phyloP scores from a whole-genome alignment of 257 asterid species.

The Solanum raphanifolium region DNA sequence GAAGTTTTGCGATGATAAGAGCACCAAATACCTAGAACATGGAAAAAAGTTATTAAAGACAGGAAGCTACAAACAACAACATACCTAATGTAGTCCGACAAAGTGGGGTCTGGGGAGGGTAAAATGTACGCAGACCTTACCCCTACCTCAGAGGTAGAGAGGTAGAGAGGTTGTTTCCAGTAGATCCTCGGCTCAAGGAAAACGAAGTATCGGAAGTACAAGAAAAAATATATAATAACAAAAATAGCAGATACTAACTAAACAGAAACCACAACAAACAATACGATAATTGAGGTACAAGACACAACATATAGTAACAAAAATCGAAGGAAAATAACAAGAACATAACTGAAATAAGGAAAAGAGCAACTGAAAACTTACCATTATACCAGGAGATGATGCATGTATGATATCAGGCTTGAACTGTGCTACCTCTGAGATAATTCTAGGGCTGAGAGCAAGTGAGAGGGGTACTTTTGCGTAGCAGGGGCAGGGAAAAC shows the following conservation, averaged over 20 bases:
- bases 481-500: constrained; percentile 95
- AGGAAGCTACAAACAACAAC: neutral
- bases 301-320: neutral
- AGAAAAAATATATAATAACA: neutral
- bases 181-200: neutral
- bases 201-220: neutral
- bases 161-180: neutral
- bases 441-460: constrained; percentile 98
- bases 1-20: constrained; percentile 67
- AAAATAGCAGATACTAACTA: neutral
- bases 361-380: constrained; percentile 12
- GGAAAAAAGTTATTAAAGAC: neutral
- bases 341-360: neutral
- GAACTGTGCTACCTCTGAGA: constrained; percentile 82
- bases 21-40: constrained; percentile 78
- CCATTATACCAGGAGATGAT: constrained; percentile 98
- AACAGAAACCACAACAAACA: too few relatives aligned
- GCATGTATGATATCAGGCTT: constrained; percentile 98
- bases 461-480: constrained; percentile 85
- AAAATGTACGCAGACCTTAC: neutral
- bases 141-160: neutral
- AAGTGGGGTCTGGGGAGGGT: neutral
- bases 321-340: neutral
- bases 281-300: neutral
- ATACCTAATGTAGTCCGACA: neutral